phyloP scores from a whole-genome alignment of 2,329 filamentous ascomycete genomes.

The Colletotrichum somersetense region DNA sequence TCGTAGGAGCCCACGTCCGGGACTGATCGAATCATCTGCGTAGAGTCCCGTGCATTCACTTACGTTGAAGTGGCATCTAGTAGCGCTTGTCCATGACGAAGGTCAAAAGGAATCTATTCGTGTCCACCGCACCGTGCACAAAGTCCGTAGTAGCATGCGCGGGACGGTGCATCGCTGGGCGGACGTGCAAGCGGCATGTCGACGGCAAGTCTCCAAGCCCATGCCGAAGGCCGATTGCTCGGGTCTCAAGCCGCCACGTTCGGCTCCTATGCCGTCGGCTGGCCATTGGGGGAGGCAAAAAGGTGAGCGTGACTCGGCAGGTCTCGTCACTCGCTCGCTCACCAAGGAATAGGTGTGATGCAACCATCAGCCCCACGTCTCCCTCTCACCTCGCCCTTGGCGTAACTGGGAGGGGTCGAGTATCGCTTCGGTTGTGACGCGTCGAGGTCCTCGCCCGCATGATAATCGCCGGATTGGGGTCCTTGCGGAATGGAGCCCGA shows the following conservation, averaged over 20 bases:
- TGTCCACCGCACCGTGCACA: too few species aligned
- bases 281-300: neutral
- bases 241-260: slow-evolving; percentile 7
- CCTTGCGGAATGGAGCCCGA: slow-evolving; percentile 17
- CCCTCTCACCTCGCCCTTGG: neutral
- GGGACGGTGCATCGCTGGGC: neutral
- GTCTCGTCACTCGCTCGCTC: neutral
- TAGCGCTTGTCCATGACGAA: neutral
- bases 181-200: neutral
- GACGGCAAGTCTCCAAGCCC: slow-evolving; percentile 42
- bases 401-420: too few species aligned
- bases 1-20: neutral
- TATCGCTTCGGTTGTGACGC: neutral
- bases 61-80: neutral
- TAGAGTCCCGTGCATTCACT: neutral
- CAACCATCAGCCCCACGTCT: neutral
- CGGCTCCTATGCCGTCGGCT: slow-evolving; percentile 2
- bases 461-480: slow-evolving; percentile 6
- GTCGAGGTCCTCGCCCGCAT: neutral
- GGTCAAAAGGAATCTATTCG: too few species aligned
- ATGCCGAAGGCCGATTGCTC: slow-evolving; percentile 23
- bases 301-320: slow-evolving; percentile 12
- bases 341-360: neutral
- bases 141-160: neutral
- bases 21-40: neutral